phyloP scores from a whole-genome alignment of 345 rosid genomes.

The Toxicodendron radicans region DNA sequence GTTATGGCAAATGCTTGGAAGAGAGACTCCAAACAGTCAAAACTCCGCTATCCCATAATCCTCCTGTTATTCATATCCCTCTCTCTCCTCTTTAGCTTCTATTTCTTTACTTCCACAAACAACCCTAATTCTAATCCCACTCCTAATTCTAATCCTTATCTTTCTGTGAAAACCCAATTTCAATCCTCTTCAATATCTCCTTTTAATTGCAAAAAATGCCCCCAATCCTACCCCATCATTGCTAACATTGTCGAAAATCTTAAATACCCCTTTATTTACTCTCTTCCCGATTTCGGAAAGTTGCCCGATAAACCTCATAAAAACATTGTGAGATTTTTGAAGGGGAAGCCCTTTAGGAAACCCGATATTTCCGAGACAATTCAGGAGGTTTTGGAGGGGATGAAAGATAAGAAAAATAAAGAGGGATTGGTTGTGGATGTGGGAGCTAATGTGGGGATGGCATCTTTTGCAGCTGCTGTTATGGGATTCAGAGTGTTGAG shows the following conservation, averaged over 20 bases:
- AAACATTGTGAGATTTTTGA: slow-evolving; percentile 83
- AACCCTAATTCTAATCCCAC: slow-evolving; percentile 25
- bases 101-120: slow-evolving; percentile 38
- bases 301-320: slow-evolving; percentile 95
- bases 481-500: slow-evolving; percentile 91
- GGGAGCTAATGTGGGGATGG: slow-evolving; percentile 99
- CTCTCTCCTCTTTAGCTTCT: slow-evolving; percentile 44
- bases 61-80: slow-evolving; percentile 46
- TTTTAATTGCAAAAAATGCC: slow-evolving; percentile 67
- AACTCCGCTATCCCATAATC: slow-evolving; percentile 48
- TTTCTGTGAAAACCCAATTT: slow-evolving; percentile 24
- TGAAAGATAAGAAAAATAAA: slow-evolving; percentile 34
- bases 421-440: slow-evolving; percentile 80
- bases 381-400: slow-evolving; percentile 62
- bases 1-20: slow-evolving; percentile 79
- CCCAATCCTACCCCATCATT: slow-evolving; percentile 80
- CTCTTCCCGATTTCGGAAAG: slow-evolving; percentile 82
- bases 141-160: slow-evolving; percentile 20
- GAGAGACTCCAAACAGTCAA: slow-evolving; percentile 52
- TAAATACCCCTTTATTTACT: slow-evolving; percentile 72
- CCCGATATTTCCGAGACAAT: slow-evolving; percentile 89
- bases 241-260: slow-evolving; percentile 87
- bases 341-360: slow-evolving; percentile 86
- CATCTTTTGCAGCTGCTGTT: slow-evolving; percentile 88
- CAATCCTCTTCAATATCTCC: slow-evolving; percentile 45